Evolutionary conservation across 495 filamentous ascomycete species (phyloP).

Genomic region (Parmelia sp.): DNA sequence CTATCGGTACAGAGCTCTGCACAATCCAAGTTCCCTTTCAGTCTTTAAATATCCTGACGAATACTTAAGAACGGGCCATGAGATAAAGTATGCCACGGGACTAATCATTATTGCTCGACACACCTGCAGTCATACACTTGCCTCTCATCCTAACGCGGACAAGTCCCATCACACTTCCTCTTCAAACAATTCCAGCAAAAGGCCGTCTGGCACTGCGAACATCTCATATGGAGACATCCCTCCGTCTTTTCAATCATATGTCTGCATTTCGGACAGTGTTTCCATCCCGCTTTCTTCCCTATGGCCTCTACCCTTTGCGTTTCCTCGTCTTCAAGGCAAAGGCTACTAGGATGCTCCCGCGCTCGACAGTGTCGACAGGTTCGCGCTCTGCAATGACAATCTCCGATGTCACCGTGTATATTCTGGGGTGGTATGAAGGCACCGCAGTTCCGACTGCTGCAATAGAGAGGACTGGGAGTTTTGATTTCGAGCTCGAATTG

Average conservation of each 20-base stretch:
- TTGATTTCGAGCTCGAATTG: background rate
- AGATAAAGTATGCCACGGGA: background rate
- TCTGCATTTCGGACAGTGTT: slow-evolving; percentile 18
- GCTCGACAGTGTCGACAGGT: slow-evolving; percentile 13
- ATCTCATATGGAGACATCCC: slow-evolving; percentile 51
- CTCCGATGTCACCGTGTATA: slow-evolving; percentile 12
- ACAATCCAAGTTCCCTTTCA: too few relatives aligned
- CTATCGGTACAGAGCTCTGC: too few relatives aligned
- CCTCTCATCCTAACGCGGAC: background rate
- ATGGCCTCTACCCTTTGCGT: slow-evolving; percentile 21
- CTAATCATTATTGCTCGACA: background rate
- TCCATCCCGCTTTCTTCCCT: slow-evolving; percentile 29
- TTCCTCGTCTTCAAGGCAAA: slow-evolving; percentile 27
- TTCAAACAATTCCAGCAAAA: slow-evolving; percentile 47
- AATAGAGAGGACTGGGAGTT: slow-evolving; percentile 4
- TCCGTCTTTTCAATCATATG: slow-evolving; percentile 40
- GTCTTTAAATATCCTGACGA: too few relatives aligned
- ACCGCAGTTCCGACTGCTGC: background rate
- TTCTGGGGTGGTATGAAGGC: background rate
- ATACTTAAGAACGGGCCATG: too few relatives aligned
- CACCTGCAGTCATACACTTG: background rate
- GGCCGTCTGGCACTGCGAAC: slow-evolving; percentile 39
- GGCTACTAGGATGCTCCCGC: slow-evolving; percentile 10
- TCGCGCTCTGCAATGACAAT: background rate
- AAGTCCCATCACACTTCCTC: background rate